These are phyloP conservation scores for Aspergillus egyptiacus DNA, from an alignment of 495 filamentous ascomycete genomes.

Conservation along the genomic window DNA sequence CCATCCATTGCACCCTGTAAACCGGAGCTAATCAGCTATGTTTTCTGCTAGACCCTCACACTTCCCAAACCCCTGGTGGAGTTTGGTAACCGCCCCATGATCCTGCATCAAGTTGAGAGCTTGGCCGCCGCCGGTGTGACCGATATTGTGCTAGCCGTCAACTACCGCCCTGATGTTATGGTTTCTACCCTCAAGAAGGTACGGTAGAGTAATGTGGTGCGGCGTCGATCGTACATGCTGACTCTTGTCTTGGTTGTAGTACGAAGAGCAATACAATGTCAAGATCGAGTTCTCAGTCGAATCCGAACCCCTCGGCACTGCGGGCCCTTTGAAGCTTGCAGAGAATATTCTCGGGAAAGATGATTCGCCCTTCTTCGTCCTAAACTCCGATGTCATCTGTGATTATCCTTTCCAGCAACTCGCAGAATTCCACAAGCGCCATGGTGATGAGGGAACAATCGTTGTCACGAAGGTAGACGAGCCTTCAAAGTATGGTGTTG, in stretches of 20 bases:
- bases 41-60: conserved; percentile 69
- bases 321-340: conserved; percentile 91
- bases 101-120: conserved; percentile 94
- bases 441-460: conserved; percentile 96
- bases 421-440: conserved; percentile 77
- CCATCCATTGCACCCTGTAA: background rate
- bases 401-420: conserved; percentile 94
- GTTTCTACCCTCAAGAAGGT: conserved; percentile 65
- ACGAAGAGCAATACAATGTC: conserved; percentile 84
- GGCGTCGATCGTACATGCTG: background rate
- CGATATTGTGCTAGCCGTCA: conserved; percentile 96
- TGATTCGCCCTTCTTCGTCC: conserved; percentile 93
- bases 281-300: conserved; percentile 97
- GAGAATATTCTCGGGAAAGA: conserved; percentile 92
- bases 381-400: conserved; percentile 98
- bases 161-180: conserved; percentile 98
- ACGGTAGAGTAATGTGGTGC: background rate
- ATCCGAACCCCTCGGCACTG: conserved; percentile 89
- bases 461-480: conserved; percentile 99
- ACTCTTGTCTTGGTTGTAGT: conserved; percentile 43
- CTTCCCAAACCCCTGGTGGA: conserved; percentile 97
- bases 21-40: background rate
- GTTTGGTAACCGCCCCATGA: conserved; percentile 98
- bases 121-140: conserved; percentile 93
- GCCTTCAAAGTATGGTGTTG: conserved; percentile 97